Evolutionary conservation across 768 basidiomycete species (phyloP).

Genomic region (Trichaptum fuscoviolaceum): DNA sequence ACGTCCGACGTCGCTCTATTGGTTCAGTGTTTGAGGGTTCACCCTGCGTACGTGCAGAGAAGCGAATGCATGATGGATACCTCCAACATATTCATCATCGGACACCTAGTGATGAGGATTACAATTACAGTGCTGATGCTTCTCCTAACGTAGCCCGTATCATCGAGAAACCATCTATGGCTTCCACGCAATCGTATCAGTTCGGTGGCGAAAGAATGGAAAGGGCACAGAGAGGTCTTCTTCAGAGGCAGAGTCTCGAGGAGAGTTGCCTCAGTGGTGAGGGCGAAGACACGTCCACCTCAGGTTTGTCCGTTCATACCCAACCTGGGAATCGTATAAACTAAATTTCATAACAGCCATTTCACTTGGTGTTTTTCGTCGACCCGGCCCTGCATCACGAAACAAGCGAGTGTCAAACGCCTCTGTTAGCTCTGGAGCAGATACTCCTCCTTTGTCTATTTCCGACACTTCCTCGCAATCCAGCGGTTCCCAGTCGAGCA

Average conservation of each 20-base stretch:
- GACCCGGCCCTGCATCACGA: conserved; percentile 43
- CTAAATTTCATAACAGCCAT: conserved; percentile 31
- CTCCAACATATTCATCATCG: conserved; percentile 20
- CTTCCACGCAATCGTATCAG: conserved; percentile 54
- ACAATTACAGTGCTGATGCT: conserved; percentile 24
- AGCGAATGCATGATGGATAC: conserved; percentile 46
- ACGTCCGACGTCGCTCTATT: conserved; percentile 62
- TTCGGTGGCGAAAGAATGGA: conserved; percentile 71
- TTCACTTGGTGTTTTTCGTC: conserved; percentile 53
- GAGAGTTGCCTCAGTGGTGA: conserved; percentile 58
- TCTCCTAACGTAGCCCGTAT: conserved; percentile 42
- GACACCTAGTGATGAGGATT: conserved; percentile 13
- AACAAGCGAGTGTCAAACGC: conserved; percentile 56
- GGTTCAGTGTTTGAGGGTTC: conserved; percentile 64
- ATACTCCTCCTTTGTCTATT: conserved; percentile 65
- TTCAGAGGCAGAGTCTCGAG: conserved; percentile 64
- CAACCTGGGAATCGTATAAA: not conserved
- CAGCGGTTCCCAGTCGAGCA: conserved; percentile 72
- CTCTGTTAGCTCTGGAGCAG: conserved; percentile 53
- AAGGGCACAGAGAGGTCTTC: conserved; percentile 51
- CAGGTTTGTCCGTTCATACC: conserved; percentile 39
- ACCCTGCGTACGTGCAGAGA: conserved; percentile 61
- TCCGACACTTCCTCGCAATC: conserved; percentile 66
- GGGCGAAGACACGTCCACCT: conserved; percentile 54
- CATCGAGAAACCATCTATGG: conserved; percentile 61